Evolutionary conservation across 2,329 filamentous ascomycete genomes (phyloP), one percentile per base, ranked within the genome.

Genomic region (Clarireedia monteithiana): DNA sequence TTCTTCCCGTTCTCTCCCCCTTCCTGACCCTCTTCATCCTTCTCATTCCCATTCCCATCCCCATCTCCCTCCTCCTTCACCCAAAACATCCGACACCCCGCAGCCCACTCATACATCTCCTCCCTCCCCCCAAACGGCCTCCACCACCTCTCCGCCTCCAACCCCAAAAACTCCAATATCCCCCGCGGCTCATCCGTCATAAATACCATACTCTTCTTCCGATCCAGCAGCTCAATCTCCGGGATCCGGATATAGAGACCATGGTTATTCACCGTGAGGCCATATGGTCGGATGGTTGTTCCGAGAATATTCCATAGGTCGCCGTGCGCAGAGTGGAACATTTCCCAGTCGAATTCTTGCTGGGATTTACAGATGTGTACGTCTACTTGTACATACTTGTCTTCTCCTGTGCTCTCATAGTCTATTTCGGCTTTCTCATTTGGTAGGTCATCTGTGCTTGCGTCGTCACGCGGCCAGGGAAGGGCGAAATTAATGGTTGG

Each of bases 301-400:
- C 87, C 85, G 0, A 92, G 67, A 7, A 84, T 76, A 58, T 81
- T 86, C 77, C 84, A 84, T 2, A 83, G 56, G 62, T 92, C 88
- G n/a, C 86, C 85, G 63, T 92, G 88, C 0, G 81, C 79, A 40
- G 85, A 76, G 61, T 82, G 82, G 71, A 91, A 90, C 3, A 81
- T 69, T 39, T 77, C 75, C 87, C 88, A 92, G 30, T 75, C 73
- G 59, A 80, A 76, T 53, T 69, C 63, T 14, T 71, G 50, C 2
- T 53, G 27, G 60, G 69, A 72, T 1, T 64, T 63, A 56, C 77
- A 83, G 24, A 85, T 67, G 39, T 80, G 76, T 1, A 92, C 68
- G 65, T 94, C 89, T 26, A 92, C 74, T 63, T 94, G 89, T 4
- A 89, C 77, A 64, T 76, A 79, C 1, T 60, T 66, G n/a, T 61